These are phyloP conservation scores for Rugosomyces carneus DNA, from an alignment of 1,284 basidiomycete genomes.

Conservation along the genomic window DNA sequence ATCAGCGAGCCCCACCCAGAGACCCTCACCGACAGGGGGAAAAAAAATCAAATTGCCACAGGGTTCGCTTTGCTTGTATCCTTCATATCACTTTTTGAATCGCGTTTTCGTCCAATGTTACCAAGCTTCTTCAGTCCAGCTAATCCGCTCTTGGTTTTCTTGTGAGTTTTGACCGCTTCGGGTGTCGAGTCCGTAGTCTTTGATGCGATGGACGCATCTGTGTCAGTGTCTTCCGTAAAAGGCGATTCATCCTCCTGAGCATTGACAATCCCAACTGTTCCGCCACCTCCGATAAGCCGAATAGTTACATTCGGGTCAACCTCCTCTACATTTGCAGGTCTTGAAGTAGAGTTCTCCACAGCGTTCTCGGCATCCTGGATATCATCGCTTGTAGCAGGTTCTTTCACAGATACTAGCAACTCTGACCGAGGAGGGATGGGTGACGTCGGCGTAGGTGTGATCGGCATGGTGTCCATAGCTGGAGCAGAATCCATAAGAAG, in stretches of 20 bases:
- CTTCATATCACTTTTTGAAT: conserved; percentile 40
- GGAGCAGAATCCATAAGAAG: conserved; percentile 39
- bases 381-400: background rate
- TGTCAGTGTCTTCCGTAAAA: conserved; percentile 21
- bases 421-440: conserved; percentile 8
- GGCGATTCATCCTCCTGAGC: conserved; percentile 19
- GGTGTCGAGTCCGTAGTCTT: conserved; percentile 19
- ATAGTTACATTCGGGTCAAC: conserved; percentile 38
- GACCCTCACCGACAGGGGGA: background rate
- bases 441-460: conserved; percentile 25
- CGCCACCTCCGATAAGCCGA: conserved; percentile 52
- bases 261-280: conserved; percentile 28
- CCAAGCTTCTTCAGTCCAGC: conserved; percentile 51
- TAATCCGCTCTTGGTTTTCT: conserved; percentile 52
- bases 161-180: conserved; percentile 31
- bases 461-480: conserved; percentile 27
- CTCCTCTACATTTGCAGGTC: conserved; percentile 16
- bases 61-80: conserved; percentile 18
- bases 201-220: conserved; percentile 13
- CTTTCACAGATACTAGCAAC: conserved; percentile 3
- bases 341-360: background rate
- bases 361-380: conserved; percentile 5
- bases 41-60: conserved; percentile 9
- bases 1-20: too few relatives aligned
- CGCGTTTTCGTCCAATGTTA: conserved; percentile 47